These are phyloP conservation scores for Schwanniomyces sp. DNA, from an alignment of 805 yeast species.

Conservation along the genomic window DNA sequence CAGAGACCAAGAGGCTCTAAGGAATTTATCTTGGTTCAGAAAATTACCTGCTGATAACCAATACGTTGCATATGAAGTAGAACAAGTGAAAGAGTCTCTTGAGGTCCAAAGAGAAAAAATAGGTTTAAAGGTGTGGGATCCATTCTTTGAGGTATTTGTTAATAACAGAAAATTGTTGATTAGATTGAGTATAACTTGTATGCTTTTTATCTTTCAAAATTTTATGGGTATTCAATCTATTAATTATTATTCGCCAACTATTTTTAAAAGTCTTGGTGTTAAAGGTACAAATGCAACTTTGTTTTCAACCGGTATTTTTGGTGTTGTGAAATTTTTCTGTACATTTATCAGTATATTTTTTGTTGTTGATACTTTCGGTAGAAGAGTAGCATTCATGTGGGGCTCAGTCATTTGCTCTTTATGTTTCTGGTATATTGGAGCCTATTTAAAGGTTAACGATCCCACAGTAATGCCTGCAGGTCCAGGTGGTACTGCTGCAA, in stretches of 20 bases:
- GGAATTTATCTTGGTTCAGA: slow-evolving; percentile 21
- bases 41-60: slow-evolving; percentile 37
- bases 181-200: slow-evolving; percentile 31
- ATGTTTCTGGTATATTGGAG: slow-evolving; percentile 41
- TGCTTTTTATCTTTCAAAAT: slow-evolving; percentile 36
- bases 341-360: slow-evolving; percentile 33
- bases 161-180: slow-evolving; percentile 22
- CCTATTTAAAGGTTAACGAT: slow-evolving; percentile 33
- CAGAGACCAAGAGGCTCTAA: slow-evolving; percentile 28
- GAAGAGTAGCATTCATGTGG: slow-evolving; percentile 35
- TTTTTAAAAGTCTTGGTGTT: slow-evolving; percentile 35
- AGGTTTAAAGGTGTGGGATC: slow-evolving; percentile 36
- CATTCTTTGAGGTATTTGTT: slow-evolving; percentile 29
- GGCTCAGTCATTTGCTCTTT: slow-evolving; percentile 32
- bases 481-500: slow-evolving; percentile 40
- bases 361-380: slow-evolving; percentile 35
- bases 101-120: slow-evolving; percentile 26
- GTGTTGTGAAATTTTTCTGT: slow-evolving; percentile 37
- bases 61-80: slow-evolving; percentile 34
- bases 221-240: slow-evolving; percentile 41
- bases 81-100: slow-evolving; percentile 34
- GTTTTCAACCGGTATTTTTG: slow-evolving; percentile 41
- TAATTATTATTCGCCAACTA: slow-evolving; percentile 38
- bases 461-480: slow-evolving; percentile 30
- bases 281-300: slow-evolving; percentile 37